Conservation (phyloP, 1,284 basidiomycete genomes). For the Ustilago trichophora region DNA sequence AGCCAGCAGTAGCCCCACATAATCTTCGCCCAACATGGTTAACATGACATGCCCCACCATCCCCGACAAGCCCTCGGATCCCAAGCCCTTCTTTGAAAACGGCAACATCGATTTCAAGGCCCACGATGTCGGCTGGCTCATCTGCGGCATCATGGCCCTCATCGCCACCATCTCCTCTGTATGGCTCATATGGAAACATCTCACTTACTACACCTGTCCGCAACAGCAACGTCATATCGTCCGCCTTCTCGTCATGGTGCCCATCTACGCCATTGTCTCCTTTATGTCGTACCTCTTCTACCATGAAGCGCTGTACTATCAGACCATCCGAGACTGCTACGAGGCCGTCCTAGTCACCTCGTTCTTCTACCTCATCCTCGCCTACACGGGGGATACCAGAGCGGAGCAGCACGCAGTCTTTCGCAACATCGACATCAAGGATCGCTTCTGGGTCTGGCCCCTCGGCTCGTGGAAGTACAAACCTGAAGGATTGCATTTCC, state of each 20-base stretch:
- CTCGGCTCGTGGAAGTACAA: slow-evolving; percentile 74
- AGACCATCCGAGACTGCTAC: slow-evolving; percentile 64
- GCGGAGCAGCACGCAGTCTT: slow-evolving; percentile 76
- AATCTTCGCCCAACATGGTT: slow-evolving; percentile 39
- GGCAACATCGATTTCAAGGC: slow-evolving; percentile 74
- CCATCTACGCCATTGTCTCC: slow-evolving; percentile 77
- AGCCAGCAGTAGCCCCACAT: too few relatives aligned
- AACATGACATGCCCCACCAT: slow-evolving; percentile 49
- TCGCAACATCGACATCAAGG: slow-evolving; percentile 67
- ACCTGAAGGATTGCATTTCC: slow-evolving; percentile 73
- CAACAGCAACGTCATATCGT: slow-evolving; percentile 66
- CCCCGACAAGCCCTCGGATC: slow-evolving; percentile 45
- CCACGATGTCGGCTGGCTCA: slow-evolving; percentile 75
- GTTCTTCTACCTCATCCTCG: slow-evolving; percentile 80
- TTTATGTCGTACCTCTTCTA: slow-evolving; percentile 77
- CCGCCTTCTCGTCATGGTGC: slow-evolving; percentile 80
- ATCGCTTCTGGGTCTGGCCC: slow-evolving; percentile 78
- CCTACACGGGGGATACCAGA: slow-evolving; percentile 75
- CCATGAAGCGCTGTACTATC: slow-evolving; percentile 60
- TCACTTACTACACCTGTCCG: slow-evolving; percentile 78
- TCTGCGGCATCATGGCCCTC: slow-evolving; percentile 73
- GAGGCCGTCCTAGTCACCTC: slow-evolving; percentile 69
- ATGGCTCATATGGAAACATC: slow-evolving; percentile 69
- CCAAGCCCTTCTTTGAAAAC: slow-evolving; percentile 72
- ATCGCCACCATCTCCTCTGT: slow-evolving; percentile 37